These are phyloP conservation scores for Suillus luteus DNA, from an alignment of 768 basidiomycete species.

Conservation along the genomic window DNA sequence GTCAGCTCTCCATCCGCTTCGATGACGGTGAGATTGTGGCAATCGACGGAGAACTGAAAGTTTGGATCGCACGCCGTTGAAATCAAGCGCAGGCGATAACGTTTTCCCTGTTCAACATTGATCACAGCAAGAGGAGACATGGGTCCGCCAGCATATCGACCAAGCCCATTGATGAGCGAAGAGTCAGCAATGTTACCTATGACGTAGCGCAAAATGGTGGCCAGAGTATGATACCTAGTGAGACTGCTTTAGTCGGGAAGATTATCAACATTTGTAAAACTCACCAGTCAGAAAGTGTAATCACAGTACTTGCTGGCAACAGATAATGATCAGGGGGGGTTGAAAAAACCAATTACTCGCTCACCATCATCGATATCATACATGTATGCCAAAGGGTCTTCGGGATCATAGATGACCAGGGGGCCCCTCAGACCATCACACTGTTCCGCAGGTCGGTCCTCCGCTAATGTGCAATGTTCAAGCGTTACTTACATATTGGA, in stretches of 20 bases:
- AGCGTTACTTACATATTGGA: conserved; percentile 19
- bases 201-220: conserved; percentile 10
- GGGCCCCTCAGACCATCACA: conserved; percentile 20
- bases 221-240: conserved; percentile 16
- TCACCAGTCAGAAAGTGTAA: conserved; percentile 42
- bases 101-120: conserved; percentile 28
- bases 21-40: conserved; percentile 43
- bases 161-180: conserved; percentile 51
- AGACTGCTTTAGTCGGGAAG: background rate
- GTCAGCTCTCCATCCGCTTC: conserved; percentile 41
- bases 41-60: conserved; percentile 42
- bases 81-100: conserved; percentile 36
- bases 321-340: background rate
- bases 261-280: background rate
- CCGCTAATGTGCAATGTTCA: background rate
- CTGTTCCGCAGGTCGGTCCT: background rate
- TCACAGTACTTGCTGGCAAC: conserved; percentile 34
- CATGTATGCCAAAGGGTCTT: conserved; percentile 19
- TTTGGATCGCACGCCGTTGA: conserved; percentile 42
- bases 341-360: background rate
- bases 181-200: conserved; percentile 26
- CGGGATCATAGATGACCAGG: conserved; percentile 22
- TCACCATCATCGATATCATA: conserved; percentile 24
- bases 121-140: conserved; percentile 31
- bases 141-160: conserved; percentile 42